phyloP scores from a whole-genome alignment of 768 basidiomycete genomes.

The Megacollybia marginata region DNA sequence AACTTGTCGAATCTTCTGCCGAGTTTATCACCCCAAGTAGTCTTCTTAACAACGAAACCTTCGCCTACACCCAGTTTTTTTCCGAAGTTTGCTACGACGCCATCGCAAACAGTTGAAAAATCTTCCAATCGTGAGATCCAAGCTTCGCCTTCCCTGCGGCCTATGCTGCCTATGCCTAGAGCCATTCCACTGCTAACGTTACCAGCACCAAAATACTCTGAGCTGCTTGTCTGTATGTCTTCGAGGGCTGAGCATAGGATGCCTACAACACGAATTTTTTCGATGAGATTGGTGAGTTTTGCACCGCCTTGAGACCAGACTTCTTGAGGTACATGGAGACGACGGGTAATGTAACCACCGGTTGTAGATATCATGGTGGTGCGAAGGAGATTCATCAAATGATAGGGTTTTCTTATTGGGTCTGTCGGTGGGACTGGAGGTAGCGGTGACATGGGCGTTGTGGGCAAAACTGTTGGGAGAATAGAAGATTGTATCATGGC shows the following conservation, averaged over 20 bases:
- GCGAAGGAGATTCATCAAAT: conserved; percentile 78
- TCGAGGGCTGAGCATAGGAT: conserved; percentile 74
- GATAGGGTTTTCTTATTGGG: conserved; percentile 77
- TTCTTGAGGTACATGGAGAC: conserved; percentile 81
- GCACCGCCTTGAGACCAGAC: conserved; percentile 91
- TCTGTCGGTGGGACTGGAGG: conserved; percentile 69
- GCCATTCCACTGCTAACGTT: conserved; percentile 70
- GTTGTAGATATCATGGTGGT: conserved; percentile 72
- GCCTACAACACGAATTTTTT: conserved; percentile 82
- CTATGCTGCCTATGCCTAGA: conserved; percentile 69
- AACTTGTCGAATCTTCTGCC: conserved; percentile 75
- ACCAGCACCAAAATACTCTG: conserved; percentile 70
- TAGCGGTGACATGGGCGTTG: conserved; percentile 71
- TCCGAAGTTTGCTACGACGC: conserved; percentile 72
- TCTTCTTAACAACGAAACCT: conserved; percentile 79
- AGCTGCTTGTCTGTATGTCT: conserved; percentile 65
- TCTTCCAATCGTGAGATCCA: conserved; percentile 79
- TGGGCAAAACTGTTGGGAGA: conserved; percentile 52
- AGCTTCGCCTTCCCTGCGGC: conserved; percentile 68
- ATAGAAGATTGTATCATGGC: conserved; percentile 39
- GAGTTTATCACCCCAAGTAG: conserved; percentile 69
- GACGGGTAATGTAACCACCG: conserved; percentile 84
- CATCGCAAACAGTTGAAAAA: conserved; percentile 72
- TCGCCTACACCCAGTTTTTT: conserved; percentile 88
- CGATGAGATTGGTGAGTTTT: conserved; percentile 71